Percentiles rank a stretch among this genome's conserved stretches.
Evolutionary conservation across 2,329 filamentous ascomycete species (phyloP).

Genomic region (Colletotrichum melonis): DNA sequence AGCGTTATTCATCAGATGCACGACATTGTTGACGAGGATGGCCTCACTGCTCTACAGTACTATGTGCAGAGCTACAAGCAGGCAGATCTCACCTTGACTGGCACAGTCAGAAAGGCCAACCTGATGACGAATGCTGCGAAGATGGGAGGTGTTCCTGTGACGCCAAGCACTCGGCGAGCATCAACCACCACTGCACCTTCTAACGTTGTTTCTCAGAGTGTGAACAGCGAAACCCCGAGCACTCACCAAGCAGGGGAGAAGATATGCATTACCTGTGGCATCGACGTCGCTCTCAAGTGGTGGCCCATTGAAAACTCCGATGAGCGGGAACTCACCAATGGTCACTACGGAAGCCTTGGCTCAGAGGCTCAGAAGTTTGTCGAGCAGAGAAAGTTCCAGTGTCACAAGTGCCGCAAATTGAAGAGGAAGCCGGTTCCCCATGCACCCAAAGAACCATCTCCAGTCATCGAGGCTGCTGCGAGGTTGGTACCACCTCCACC

Average conservation of each 20-base stretch:
- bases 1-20: slow-evolving; percentile 81
- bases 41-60: slow-evolving; percentile 84
- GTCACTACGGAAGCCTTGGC: slow-evolving; percentile 61
- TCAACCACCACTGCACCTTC: slow-evolving; percentile 61
- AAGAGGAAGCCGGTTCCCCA: slow-evolving; percentile 57
- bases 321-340: slow-evolving; percentile 64
- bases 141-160: slow-evolving; percentile 48
- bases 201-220: slow-evolving; percentile 35
- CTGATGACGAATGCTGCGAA: slow-evolving; percentile 76
- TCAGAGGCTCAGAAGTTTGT: slow-evolving; percentile 70
- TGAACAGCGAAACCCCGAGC: slow-evolving; percentile 7
- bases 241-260: slow-evolving; percentile 57
- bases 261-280: slow-evolving; percentile 72
- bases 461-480: slow-evolving; percentile 20
- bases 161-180: slow-evolving; percentile 61
- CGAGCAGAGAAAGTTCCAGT: slow-evolving; percentile 73
- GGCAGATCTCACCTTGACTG: slow-evolving; percentile 88
- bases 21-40: slow-evolving; percentile 77
- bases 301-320: slow-evolving; percentile 68
- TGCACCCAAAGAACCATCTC: slow-evolving; percentile 31
- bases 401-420: slow-evolving; percentile 77
- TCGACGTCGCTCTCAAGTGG: slow-evolving; percentile 82
- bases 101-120: slow-evolving; percentile 92
- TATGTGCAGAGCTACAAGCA: slow-evolving; percentile 94
- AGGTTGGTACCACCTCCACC: slow-evolving; percentile 29